These are phyloP conservation scores for Eremomyces bilateralis DNA, from an alignment of 495 filamentous ascomycete species.

Conservation along the genomic window DNA sequence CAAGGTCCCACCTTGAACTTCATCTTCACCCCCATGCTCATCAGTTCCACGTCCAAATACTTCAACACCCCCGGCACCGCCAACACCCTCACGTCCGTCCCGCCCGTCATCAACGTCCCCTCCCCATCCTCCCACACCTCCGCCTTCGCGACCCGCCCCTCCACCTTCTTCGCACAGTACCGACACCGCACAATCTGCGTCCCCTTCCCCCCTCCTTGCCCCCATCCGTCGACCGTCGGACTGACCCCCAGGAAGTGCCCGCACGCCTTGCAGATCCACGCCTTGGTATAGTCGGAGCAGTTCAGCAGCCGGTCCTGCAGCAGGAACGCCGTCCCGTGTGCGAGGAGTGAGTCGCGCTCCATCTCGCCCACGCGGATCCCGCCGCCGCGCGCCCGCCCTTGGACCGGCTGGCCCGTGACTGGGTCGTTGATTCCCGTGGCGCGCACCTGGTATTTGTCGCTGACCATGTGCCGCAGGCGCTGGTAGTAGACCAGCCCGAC, in stretches of 20 bases:
- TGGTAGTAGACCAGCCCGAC: conserved; percentile 96
- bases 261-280: conserved; percentile 74
- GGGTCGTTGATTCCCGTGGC: conserved; percentile 79
- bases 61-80: conserved; percentile 80
- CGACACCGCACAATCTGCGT: conserved; percentile 80
- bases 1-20: conserved; percentile 60
- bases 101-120: conserved; percentile 61
- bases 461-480: conserved; percentile 94
- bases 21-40: conserved; percentile 79
- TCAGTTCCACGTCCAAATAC: conserved; percentile 86
- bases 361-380: conserved; percentile 98
- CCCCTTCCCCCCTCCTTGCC: conserved; percentile 30
- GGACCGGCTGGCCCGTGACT: conserved; percentile 88
- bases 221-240: conserved; percentile 40
- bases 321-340: conserved; percentile 85
- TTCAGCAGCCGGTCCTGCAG: conserved; percentile 91
- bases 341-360: conserved; percentile 87
- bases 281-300: conserved; percentile 72
- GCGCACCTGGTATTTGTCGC: conserved; percentile 97
- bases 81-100: conserved; percentile 73
- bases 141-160: conserved; percentile 34
- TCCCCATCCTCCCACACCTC: conserved; percentile 83
- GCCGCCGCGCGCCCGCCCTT: conserved; percentile 84
- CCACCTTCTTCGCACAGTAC: conserved; percentile 46
- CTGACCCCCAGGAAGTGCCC: conserved; percentile 74